These are phyloP conservation scores for Paralagenidium karlingii DNA, from an alignment of 352 stramenopile species.

Conservation along the genomic window DNA sequence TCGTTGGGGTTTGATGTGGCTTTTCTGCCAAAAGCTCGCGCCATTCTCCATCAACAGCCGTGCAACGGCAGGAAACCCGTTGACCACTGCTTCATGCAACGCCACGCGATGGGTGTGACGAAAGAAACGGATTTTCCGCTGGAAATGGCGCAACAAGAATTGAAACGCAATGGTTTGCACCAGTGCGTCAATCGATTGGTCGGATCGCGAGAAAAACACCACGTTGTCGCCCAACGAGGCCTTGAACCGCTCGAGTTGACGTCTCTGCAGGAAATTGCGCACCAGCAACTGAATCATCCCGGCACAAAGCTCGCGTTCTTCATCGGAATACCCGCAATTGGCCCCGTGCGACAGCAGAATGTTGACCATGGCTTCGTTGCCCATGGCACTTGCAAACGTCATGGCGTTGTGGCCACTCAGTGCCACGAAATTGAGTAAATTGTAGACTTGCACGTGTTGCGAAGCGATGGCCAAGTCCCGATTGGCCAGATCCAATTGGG, in stretches of 20 bases:
- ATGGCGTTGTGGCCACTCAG: conserved; percentile 61
- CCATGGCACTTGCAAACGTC: conserved; percentile 45
- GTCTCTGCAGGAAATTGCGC: conserved; percentile 27
- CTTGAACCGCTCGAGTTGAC: no score
- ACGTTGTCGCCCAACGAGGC: no score
- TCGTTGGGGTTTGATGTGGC: conserved; percentile 38
- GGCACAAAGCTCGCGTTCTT: conserved; percentile 40
- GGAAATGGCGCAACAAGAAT: conserved; percentile 44
- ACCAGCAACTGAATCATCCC: conserved; percentile 53
- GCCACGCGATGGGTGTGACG: conserved; percentile 52
- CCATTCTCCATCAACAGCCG: conserved; percentile 33
- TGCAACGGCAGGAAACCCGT: conserved; percentile 39
- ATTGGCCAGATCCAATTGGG: conserved; percentile 11
- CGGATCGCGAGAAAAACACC: conserved; percentile 15
- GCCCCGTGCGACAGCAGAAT: conserved; percentile 51
- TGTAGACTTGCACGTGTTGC: conserved; percentile 31
- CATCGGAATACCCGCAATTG: conserved; percentile 17
- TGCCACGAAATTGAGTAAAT: conserved; percentile 32
- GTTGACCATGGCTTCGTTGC: conserved; percentile 65
- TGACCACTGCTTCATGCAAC: conserved; percentile 59
- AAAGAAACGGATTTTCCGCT: conserved; percentile 24
- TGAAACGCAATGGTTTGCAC: conserved; percentile 44
- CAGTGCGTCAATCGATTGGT: conserved; percentile 29
- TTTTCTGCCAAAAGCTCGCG: conserved; percentile 41
- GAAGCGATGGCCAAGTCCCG: conserved; percentile 25